Evolutionary conservation across 345 rosid species (phyloP).

Genomic region (Eucalyptus pauciflora): DNA sequence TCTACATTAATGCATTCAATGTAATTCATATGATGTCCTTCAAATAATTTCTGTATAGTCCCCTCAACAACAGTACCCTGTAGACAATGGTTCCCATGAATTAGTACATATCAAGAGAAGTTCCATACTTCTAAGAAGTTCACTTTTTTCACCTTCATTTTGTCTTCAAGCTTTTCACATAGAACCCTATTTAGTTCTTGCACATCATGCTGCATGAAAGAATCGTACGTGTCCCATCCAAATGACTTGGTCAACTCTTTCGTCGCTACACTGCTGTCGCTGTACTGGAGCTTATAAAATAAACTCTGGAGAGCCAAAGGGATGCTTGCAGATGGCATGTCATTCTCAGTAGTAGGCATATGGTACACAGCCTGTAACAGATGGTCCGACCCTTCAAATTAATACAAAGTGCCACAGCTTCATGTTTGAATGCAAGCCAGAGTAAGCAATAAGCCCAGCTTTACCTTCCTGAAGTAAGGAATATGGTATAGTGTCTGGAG

Average conservation of each 20-base stretch:
- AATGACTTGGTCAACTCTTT: slow-evolving; percentile 92
- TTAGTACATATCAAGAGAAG: neutral
- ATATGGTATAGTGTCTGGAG: slow-evolving; percentile 86
- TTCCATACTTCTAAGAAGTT: neutral
- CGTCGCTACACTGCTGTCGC: slow-evolving; percentile 91
- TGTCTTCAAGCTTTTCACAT: slow-evolving; percentile 92
- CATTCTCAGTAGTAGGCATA: slow-evolving; percentile 97
- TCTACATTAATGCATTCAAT: slow-evolving; percentile 95
- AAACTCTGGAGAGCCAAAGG: slow-evolving; percentile 97
- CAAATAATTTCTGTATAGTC: slow-evolving; percentile 89
- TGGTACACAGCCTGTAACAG: slow-evolving; percentile 84
- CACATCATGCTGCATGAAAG: slow-evolving; percentile 99
- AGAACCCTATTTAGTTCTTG: slow-evolving; percentile 95
- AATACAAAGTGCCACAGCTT: neutral
- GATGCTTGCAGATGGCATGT: slow-evolving; percentile 85
- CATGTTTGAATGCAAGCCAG: neutral
- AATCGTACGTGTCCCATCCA: slow-evolving; percentile 97
- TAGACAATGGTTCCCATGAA: neutral
- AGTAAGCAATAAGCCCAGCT: neutral
- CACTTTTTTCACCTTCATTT: slow-evolving; percentile 66
- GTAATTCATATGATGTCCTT: slow-evolving; percentile 96
- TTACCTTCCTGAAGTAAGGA: slow-evolving; percentile 95
- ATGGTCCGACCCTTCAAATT: neutral
- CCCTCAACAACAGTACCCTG: slow-evolving; percentile 99
- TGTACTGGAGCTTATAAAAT: slow-evolving; percentile 93